These are phyloP conservation scores for Talaromyces adpressus DNA, from an alignment of 495 filamentous ascomycete genomes.

Conservation along the genomic window DNA sequence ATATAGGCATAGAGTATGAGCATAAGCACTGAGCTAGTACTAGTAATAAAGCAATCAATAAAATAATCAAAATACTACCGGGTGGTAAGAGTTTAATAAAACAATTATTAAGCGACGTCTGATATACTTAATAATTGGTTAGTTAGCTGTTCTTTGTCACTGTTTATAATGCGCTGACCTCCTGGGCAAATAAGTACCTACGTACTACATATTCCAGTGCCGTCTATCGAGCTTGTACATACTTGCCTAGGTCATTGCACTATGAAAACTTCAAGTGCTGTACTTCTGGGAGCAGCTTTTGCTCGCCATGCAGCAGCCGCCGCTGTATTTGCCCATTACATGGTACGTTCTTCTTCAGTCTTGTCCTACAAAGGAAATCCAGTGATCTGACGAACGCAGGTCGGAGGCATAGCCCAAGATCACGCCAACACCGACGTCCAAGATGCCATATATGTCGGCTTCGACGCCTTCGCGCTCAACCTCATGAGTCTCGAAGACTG, in stretches of 20 bases:
- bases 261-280: background rate
- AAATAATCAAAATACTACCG: too few species aligned
- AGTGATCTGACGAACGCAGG: background rate
- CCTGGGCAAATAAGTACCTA: background rate
- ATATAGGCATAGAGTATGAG: too few species aligned
- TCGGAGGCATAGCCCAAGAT: conserved; percentile 13
- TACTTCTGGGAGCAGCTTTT: background rate
- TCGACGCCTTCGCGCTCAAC: conserved; percentile 26
- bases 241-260: background rate
- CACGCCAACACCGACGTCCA: conserved; percentile 21
- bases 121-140: background rate
- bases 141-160: background rate
- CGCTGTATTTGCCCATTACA: conserved; percentile 25
- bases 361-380: too few species aligned
- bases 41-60: too few species aligned
- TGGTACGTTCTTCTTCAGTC: conserved; percentile 13
- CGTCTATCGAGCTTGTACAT: background rate
- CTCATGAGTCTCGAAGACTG: conserved; percentile 15
- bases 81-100: too few species aligned
- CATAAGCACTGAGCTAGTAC: too few species aligned
- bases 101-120: too few species aligned
- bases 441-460: conserved; percentile 17
- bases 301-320: background rate
- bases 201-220: background rate
- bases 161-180: background rate